Conservation (phyloP, 2,329 filamentous ascomycete genomes). For the Lojkania enalia region DNA sequence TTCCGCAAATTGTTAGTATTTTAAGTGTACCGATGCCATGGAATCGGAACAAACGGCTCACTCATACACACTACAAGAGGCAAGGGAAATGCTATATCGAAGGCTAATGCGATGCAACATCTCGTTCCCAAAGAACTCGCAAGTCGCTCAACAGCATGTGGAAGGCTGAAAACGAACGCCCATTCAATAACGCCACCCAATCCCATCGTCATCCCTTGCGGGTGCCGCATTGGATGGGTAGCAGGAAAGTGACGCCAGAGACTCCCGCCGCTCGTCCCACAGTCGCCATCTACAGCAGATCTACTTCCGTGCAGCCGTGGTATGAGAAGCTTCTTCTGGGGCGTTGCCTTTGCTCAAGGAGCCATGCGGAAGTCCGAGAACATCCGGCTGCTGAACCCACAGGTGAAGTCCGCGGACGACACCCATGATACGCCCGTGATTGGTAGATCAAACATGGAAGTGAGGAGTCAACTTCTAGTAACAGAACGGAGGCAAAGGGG, state of each 20-base stretch:
- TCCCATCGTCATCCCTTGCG: constrained; percentile 20
- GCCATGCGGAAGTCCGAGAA: constrained; percentile 29
- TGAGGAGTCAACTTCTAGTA: no score
- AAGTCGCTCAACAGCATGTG: not conserved
- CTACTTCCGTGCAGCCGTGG: constrained; percentile 7
- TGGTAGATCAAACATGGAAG: no score
- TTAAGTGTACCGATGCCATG: no score
- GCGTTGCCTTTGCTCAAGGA: constrained; percentile 43
- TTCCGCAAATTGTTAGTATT: no score
- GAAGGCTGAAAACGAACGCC: constrained; percentile 37
- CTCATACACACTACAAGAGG: no score
- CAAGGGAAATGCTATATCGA: no score
- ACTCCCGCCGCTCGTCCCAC: constrained; percentile 24
- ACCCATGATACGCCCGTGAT: constrained; percentile 30
- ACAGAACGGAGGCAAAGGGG: no score
- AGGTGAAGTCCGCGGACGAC: constrained; percentile 27
- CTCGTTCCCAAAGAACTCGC: no score
- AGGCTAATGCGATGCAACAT: no score
- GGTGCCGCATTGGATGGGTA: constrained; percentile 17
- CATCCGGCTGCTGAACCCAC: constrained; percentile 37
- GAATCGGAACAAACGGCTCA: no score
- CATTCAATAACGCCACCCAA: constrained; percentile 29
- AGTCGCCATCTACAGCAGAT: constrained; percentile 16
- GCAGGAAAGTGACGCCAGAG: constrained; percentile 38
- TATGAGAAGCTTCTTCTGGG: constrained; percentile 31